Conservation (phyloP, 768 basidiomycete species). For the Cyclocybe aegerita region DNA sequence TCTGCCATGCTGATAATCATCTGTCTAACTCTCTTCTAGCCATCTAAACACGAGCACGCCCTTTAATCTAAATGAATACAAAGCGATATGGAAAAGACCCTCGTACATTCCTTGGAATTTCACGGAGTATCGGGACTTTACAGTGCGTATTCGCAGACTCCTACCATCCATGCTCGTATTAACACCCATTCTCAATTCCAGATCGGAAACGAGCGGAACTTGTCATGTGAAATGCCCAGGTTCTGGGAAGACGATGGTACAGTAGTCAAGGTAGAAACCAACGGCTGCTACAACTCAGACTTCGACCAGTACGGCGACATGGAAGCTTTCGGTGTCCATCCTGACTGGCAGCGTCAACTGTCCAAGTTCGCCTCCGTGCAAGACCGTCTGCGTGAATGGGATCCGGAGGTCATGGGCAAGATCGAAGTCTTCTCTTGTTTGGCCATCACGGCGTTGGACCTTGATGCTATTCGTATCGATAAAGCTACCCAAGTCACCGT, state of each 20-base stretch:
- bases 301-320: slow-evolving; percentile 97
- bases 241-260: slow-evolving; percentile 83
- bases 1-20: slow-evolving; percentile 8
- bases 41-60: slow-evolving; percentile 80
- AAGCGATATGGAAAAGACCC: slow-evolving; percentile 72
- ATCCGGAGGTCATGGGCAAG: slow-evolving; percentile 72
- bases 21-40: slow-evolving; percentile 34
- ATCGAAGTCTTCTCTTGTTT: slow-evolving; percentile 82
- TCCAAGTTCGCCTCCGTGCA: slow-evolving; percentile 96
- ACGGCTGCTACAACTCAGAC: slow-evolving; percentile 79
- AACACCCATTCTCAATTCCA: slow-evolving; percentile 25
- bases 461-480: slow-evolving; percentile 95
- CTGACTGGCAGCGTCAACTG: slow-evolving; percentile 91
- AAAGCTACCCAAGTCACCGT: slow-evolving; percentile 92
- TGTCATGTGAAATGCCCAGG: slow-evolving; percentile 69
- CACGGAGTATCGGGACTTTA: slow-evolving; percentile 80
- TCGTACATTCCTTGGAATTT: slow-evolving; percentile 84
- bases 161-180: slow-evolving; percentile 3
- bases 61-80: slow-evolving; percentile 74
- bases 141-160: slow-evolving; percentile 41
- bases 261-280: slow-evolving; percentile 51
- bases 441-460: slow-evolving; percentile 82
- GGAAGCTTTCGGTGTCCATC: slow-evolving; percentile 97
- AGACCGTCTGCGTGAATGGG: slow-evolving; percentile 94
- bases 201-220: slow-evolving; percentile 70